phyloP scores from a whole-genome alignment of 148 eudicot species.

The Rhododendron henanense region DNA sequence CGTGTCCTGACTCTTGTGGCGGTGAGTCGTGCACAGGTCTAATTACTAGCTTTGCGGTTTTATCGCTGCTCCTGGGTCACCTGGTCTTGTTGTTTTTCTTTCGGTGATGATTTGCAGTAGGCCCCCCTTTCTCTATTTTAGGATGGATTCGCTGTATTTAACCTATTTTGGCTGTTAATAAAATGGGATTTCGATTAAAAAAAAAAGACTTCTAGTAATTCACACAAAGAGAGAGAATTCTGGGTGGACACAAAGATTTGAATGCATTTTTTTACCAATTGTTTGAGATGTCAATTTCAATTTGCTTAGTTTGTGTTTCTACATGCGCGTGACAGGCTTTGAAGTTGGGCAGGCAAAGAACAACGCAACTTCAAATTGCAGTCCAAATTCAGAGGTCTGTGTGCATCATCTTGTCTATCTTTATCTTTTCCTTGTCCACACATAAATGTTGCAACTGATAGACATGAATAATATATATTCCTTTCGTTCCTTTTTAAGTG shows the following conservation, averaged over 20 bases:
- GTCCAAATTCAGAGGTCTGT: conserved; percentile 26
- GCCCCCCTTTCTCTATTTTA: too few species aligned
- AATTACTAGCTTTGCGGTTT: too few species aligned
- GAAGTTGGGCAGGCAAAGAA: conserved; percentile 18
- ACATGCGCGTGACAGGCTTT: conserved; percentile 8
- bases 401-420: not conserved
- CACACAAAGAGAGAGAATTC: not conserved
- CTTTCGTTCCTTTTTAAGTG: too few species aligned
- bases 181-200: too few species aligned
- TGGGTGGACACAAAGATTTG: not conserved
- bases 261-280: not conserved
- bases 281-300: not conserved
- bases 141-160: too few species aligned
- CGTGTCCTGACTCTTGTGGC: too few species aligned
- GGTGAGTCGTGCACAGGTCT: too few species aligned
- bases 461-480: too few species aligned
- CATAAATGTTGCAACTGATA: not conserved
- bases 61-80: too few species aligned
- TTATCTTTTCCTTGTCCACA: not conserved
- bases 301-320: conserved; percentile 2
- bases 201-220: not conserved
- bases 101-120: too few species aligned
- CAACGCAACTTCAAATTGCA: conserved; percentile 18
- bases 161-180: too few species aligned
- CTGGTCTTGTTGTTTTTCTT: too few species aligned